Base-by-base conservation (phyloP, 257 asterid genomes). In the Jacaranda copaia region DNA sequence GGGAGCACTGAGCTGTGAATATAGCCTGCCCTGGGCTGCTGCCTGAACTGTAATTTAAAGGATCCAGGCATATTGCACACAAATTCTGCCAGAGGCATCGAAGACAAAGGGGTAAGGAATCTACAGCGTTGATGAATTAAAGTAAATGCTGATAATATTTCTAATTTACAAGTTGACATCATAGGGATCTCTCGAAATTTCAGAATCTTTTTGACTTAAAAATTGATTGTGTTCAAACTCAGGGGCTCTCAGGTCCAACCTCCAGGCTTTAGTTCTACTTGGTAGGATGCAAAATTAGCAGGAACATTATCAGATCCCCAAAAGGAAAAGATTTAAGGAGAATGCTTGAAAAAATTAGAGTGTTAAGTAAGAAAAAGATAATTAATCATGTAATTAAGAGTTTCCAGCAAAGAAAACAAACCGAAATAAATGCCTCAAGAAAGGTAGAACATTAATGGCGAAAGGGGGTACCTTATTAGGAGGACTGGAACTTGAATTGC, bases 1-100 rank as follows among this genome's bases (percentile, higher is more conserved):
- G 99, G 67, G 94, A 83, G 83, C 99, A 94, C 53, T 91, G 98
- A 3, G 99, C 99, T 14, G 96, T 94, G 89, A 94, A 94, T 77
- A 94, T 88, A 5, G 98, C 99, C 84, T 88, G 91, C 8, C 93
- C 95, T 0, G 94, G 92, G 70, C 90, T 87, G 84, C 87, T 77
- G 45, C 91, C 88, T 0, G 96, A 88, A 83, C 89, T 77, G 84
- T 88, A 92, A 74, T 84, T 86, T 32, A 94, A 62, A 1, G 97
- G 87, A 46, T 94, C 98, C 2, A 92, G 93, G 56, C 99, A 94
- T 72, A 94, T 92, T 0, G 99, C 86, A 52, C 99, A 94, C 73
- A 89, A 43, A 45, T 72, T 87, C 97, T 94, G 92, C 88, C 65
- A 73, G 6, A 85, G 48, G 51, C 46, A 73, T 53, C 36, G n/a